These are phyloP conservation scores for Phytophthora lateralis DNA, from an alignment of 352 stramenopile genomes.

Conservation along the genomic window DNA sequence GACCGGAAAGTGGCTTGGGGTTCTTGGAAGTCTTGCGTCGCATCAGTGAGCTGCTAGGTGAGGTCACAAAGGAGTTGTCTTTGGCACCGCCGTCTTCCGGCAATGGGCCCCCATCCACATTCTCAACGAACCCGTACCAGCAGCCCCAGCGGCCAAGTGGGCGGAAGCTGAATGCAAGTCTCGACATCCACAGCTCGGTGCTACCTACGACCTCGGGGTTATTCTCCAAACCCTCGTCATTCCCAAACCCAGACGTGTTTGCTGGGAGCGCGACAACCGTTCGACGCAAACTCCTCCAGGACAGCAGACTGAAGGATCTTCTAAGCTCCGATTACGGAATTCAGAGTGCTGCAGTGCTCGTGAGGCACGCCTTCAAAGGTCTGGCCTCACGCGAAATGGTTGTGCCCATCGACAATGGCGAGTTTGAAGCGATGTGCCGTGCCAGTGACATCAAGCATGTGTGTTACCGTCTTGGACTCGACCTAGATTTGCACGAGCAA, in stretches of 20 bases:
- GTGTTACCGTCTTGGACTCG: constrained; percentile 69
- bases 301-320: constrained; percentile 62
- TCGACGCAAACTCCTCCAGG: constrained; percentile 60
- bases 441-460: constrained; percentile 72
- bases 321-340: constrained; percentile 54
- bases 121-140: constrained; percentile 37
- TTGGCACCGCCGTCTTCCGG: constrained; percentile 7
- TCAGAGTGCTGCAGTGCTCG: constrained; percentile 67
- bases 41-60: constrained; percentile 56
- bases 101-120: constrained; percentile 20
- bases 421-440: constrained; percentile 73
- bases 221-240: constrained; percentile 16
- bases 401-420: constrained; percentile 66
- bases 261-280: constrained; percentile 27
- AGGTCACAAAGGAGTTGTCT: constrained; percentile 44
- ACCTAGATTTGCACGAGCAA: constrained; percentile 69
- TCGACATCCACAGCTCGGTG: constrained; percentile 34
- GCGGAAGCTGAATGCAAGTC: constrained; percentile 42
- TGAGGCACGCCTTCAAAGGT: constrained; percentile 79
- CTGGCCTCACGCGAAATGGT: constrained; percentile 67
- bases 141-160: constrained; percentile 47
- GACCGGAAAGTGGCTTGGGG: constrained; percentile 33
- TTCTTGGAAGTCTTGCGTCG: constrained; percentile 74
- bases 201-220: constrained; percentile 27
- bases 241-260: constrained; percentile 8